phyloP scores from a whole-genome alignment of 176 grass and related monocot species.

The Eleusine coracana region DNA sequence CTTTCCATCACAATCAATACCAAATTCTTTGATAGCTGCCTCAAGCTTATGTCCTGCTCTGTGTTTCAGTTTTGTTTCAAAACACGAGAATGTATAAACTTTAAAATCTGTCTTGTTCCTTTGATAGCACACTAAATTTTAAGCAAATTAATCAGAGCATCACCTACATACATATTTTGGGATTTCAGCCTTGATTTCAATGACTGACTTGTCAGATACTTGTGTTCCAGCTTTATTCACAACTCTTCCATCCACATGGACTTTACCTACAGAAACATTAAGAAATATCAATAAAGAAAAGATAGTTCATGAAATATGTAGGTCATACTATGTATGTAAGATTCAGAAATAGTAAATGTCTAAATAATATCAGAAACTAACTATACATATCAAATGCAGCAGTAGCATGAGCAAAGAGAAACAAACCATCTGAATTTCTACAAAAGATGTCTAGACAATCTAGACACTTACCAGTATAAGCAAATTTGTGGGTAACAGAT shows the following conservation, averaged over 20 bases:
- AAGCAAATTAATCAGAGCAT: constrained; percentile 59
- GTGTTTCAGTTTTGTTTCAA: constrained; percentile 35
- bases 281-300: constrained; percentile 23
- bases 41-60: constrained; percentile 98
- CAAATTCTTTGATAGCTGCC: constrained; percentile 85
- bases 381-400: constrained; percentile 15
- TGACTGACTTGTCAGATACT: constrained; percentile 86
- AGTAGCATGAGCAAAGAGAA: constrained; percentile 17
- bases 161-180: constrained; percentile 99
- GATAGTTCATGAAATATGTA: constrained; percentile 1
- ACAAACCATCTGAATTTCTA: neutral
- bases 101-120: constrained; percentile 12
- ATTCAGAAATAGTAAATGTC: constrained; percentile 2
- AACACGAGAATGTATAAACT: constrained; percentile 22
- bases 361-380: constrained; percentile 31
- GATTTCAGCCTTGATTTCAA: constrained; percentile 90
- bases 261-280: constrained; percentile 71
- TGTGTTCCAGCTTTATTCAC: constrained; percentile 90
- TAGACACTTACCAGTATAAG: neutral
- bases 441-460: neutral
- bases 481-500: neutral
- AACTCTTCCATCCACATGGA: constrained; percentile 88
- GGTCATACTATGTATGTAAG: constrained; percentile 5
- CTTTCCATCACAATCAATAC: constrained; percentile 80
- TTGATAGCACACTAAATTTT: constrained; percentile 21